These are phyloP conservation scores for Solanum gracilifrons DNA, from an alignment of 257 asterid genomes.

Conservation along the genomic window DNA sequence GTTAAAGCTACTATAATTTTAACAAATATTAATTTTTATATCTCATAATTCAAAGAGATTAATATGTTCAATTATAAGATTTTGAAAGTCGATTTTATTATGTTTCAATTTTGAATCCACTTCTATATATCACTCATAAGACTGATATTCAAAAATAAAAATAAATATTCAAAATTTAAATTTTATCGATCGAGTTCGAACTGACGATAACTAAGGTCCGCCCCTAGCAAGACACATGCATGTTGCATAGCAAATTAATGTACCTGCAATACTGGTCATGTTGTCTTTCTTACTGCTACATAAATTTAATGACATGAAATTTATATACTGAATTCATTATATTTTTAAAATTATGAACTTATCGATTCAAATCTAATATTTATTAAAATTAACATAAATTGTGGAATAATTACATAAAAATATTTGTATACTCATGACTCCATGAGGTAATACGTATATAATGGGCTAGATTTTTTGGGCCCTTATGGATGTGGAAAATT, in stretches of 20 bases:
- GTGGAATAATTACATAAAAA: not conserved
- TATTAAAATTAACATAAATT: not conserved
- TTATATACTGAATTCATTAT: not conserved
- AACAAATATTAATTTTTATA: not conserved
- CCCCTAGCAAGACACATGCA: not conserved
- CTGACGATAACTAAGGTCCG: not conserved
- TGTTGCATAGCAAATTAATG: not conserved
- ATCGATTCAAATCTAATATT: not conserved
- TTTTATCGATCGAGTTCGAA: not conserved
- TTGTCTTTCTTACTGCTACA: not conserved
- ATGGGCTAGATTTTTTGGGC: not conserved
- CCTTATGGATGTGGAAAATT: not conserved
- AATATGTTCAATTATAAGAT: not conserved
- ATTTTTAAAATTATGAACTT: not conserved
- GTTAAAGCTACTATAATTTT: not conserved
- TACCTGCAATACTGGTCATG: not conserved
- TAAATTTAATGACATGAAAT: not conserved
- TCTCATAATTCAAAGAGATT: not conserved
- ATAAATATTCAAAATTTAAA: not conserved
- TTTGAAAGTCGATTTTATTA: not conserved
- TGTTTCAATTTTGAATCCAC: not conserved
- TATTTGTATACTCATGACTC: not conserved
- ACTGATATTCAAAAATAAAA: no score
- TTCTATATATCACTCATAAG: accelerated
- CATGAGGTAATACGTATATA: not conserved